Evolutionary conservation across 177 flowering plant genomes (phyloP), one percentile per base, ranked within the genome.

Genomic region (Vitis hybrid): DNA sequence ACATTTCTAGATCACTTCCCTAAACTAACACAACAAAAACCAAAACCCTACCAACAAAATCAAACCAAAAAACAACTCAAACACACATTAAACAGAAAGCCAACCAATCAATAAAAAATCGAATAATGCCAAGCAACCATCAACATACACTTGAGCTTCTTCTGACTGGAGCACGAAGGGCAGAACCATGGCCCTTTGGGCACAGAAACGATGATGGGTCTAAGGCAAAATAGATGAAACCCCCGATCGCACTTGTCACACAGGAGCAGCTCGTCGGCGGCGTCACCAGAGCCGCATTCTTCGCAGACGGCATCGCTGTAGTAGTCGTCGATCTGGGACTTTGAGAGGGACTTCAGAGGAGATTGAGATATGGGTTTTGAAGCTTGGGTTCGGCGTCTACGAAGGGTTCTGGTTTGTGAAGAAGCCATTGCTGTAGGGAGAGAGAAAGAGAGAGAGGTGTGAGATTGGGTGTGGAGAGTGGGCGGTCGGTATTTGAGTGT

Each of bases 101-200:
- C 8, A 39, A 39, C 45, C 45, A 39, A 39, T 39, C 45, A 7
- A 39, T 39, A 4, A 39, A 39, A 39, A 39, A 39, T 7, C 1
- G 45, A 39, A 39, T 4, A 39, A 39, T 39, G 45, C 45, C 45
- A 16, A 13, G 6, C 5, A 53, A 53, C 56, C 18, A 53, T 53
- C 50, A 61, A 61, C 73, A 2, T 75, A 80, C 80, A 48, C 20
- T 74, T 64, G 67, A 73, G 85, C 18, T 72, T 73, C 55, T 79
- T 84, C 63, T 66, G 71, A 57, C 65, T 66, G 22, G 91, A 79
- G 72, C 99, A 95, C 19, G 82, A 72, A 1, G 91, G 82, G 74
- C 97, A 93, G 61, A 88, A 90, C 99, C 99, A 95, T 5, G 86
- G 76, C 34, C 91, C 93, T 45, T 80, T 84, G 53, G 99, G 98